These are phyloP conservation scores for Russula emetica DNA, from an alignment of 768 basidiomycete genomes.

Conservation along the genomic window DNA sequence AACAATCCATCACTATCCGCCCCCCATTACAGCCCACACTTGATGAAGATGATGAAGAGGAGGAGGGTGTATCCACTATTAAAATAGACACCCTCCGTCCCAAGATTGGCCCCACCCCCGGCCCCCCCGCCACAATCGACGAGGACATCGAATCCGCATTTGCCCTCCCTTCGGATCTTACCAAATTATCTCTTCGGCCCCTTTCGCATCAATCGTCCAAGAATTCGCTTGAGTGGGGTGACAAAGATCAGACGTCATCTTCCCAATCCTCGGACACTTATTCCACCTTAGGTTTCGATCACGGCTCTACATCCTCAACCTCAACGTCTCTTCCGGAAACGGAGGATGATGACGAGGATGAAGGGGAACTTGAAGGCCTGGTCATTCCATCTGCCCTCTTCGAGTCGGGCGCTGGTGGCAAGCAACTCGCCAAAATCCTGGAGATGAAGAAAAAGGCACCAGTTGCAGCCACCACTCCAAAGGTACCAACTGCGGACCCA, in stretches of 20 bases:
- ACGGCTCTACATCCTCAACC: conserved; percentile 66
- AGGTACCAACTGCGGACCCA: conserved; percentile 54
- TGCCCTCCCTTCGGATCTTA: conserved; percentile 73
- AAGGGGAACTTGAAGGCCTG: conserved; percentile 75
- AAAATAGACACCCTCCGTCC: conserved; percentile 54
- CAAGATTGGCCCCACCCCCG: conserved; percentile 33
- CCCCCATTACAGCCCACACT: conserved; percentile 53
- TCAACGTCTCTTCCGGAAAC: conserved; percentile 69
- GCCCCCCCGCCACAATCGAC: conserved; percentile 35
- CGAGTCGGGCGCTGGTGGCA: conserved; percentile 60
- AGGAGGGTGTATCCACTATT: conserved; percentile 81
- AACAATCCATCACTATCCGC: conserved; percentile 57
- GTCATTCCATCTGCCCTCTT: conserved; percentile 74
- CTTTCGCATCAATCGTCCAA: conserved; percentile 76
- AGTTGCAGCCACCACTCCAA: conserved; percentile 50
- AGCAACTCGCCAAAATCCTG: conserved; percentile 47
- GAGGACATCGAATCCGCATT: conserved; percentile 86
- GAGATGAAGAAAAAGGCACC: conserved; percentile 54
- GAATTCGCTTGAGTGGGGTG: conserved; percentile 80
- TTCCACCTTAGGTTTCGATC: conserved; percentile 71
- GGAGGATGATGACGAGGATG: conserved; percentile 55
- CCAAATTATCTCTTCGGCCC: conserved; percentile 76
- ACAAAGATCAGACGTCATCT: conserved; percentile 76
- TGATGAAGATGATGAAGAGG: conserved; percentile 60
- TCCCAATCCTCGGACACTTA: conserved; percentile 87